Percentiles rank a stretch among this genome's conserved stretches.
Evolutionary conservation across 1,284 basidiomycete species (phyloP).

Genomic region (Polyporus tsugae): DNA sequence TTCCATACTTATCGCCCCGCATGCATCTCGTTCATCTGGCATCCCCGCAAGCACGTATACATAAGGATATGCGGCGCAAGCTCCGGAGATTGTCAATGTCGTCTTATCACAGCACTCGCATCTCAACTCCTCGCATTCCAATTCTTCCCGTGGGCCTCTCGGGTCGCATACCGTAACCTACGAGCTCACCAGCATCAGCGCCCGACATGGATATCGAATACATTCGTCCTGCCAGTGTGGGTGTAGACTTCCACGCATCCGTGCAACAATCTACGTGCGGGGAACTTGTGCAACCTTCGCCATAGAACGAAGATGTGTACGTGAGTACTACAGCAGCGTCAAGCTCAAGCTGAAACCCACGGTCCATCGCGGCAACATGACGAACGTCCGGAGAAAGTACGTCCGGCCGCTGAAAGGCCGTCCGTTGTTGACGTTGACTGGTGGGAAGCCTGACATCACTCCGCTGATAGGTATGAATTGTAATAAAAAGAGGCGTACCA

Average conservation of each 20-base stretch:
- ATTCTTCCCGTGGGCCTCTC: neutral
- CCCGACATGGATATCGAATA: neutral
- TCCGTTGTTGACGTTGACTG: neutral
- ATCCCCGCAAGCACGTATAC: neutral
- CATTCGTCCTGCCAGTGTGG: neutral
- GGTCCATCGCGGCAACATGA: neutral
- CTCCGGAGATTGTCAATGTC: neutral
- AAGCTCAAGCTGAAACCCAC: neutral
- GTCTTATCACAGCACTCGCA: neutral
- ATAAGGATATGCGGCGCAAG: no score
- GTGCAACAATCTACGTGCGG: neutral
- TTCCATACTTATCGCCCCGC: no score
- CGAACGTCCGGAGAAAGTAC: neutral
- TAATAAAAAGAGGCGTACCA: neutral
- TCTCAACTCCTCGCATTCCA: neutral
- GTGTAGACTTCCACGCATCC: neutral
- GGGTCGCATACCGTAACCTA: no score
- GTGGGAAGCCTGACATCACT: neutral
- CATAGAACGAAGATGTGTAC: neutral
- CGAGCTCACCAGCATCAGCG: neutral
- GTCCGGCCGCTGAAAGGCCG: neutral
- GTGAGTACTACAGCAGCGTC: neutral
- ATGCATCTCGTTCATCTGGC: constrained; percentile 1
- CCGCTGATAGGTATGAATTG: constrained; percentile 1
- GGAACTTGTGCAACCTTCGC: neutral